A percentile compares a stretch with the other conserved stretches of the same genome.
Conservation (phyloP, 805 yeast genomes). For the Wickerhamomyces bovis region DNA sequence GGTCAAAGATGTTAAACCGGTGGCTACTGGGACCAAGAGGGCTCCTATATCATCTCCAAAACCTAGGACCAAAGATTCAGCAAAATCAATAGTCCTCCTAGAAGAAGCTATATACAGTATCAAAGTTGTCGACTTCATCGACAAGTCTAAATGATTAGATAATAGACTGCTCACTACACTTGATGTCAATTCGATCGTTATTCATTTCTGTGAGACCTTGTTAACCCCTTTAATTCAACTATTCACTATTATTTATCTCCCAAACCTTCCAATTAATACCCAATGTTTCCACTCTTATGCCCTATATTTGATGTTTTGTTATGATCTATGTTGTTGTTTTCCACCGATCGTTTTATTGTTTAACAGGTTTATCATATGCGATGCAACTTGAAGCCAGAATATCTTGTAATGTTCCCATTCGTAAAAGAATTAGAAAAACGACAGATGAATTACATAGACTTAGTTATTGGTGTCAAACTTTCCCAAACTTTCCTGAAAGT, state of each 20-base stretch:
- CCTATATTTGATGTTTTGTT: not conserved
- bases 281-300: not conserved
- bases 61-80: not conserved
- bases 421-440: too few relatives aligned
- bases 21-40: not conserved
- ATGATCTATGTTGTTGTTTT: not conserved
- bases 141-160: slow-evolving; percentile 6
- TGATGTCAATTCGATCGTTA: not conserved
- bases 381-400: not conserved
- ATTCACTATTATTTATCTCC: not conserved
- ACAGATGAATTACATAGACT: too few relatives aligned
- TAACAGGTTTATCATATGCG: not conserved
- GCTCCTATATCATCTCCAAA: not conserved
- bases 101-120: slow-evolving; percentile 7
- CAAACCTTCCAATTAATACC: not conserved
- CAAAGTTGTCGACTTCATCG: slow-evolving; percentile 14
- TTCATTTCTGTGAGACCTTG: not conserved
- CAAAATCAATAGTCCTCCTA: slow-evolving; percentile 9
- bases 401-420: not conserved
- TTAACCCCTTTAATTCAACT: not conserved
- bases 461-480: too few relatives aligned
- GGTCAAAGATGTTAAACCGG: not conserved
- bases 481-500: too few relatives aligned
- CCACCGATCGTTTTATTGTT: not conserved
- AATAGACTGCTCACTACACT: not conserved